These are phyloP conservation scores for Penicillium macrosclerotiorum DNA, from an alignment of 495 filamentous ascomycete genomes.

Conservation along the genomic window DNA sequence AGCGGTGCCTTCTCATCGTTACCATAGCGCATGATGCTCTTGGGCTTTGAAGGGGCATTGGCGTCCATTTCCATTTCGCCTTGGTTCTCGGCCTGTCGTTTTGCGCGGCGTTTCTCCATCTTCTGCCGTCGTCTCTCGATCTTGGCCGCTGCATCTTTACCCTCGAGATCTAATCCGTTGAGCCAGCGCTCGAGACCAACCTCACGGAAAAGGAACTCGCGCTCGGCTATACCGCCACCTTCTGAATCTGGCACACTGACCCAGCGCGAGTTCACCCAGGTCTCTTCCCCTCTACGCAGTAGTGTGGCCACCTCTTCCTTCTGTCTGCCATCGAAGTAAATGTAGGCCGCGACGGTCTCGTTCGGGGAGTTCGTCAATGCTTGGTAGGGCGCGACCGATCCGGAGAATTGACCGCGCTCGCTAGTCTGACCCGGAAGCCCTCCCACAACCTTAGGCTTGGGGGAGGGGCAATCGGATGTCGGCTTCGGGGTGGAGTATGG, in stretches of 20 bases:
- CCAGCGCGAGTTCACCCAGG: conserved; percentile 98
- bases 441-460: conserved; percentile 75
- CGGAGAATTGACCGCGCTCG: conserved; percentile 53
- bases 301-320: conserved; percentile 98
- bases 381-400: conserved; percentile 76
- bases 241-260: conserved; percentile 89
- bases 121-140: conserved; percentile 83
- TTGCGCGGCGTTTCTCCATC: conserved; percentile 78
- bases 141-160: conserved; percentile 81
- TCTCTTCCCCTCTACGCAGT: conserved; percentile 90
- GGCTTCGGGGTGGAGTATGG: conserved; percentile 85
- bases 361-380: conserved; percentile 85
- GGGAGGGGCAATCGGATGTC: conserved; percentile 67
- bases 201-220: conserved; percentile 96
- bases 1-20: conserved; percentile 69
- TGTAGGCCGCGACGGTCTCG: conserved; percentile 96
- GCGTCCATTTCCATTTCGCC: conserved; percentile 53
- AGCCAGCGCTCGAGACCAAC: conserved; percentile 95
- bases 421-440: conserved; percentile 57
- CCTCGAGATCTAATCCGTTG: conserved; percentile 88
- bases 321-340: conserved; percentile 93
- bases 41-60: conserved; percentile 41
- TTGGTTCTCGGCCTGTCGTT: conserved; percentile 53
- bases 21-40: conserved; percentile 73
- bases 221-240: conserved; percentile 89